Evolutionary conservation across 2,329 filamentous ascomycete species (phyloP).

Genomic region (Polytolypa hystricis): DNA sequence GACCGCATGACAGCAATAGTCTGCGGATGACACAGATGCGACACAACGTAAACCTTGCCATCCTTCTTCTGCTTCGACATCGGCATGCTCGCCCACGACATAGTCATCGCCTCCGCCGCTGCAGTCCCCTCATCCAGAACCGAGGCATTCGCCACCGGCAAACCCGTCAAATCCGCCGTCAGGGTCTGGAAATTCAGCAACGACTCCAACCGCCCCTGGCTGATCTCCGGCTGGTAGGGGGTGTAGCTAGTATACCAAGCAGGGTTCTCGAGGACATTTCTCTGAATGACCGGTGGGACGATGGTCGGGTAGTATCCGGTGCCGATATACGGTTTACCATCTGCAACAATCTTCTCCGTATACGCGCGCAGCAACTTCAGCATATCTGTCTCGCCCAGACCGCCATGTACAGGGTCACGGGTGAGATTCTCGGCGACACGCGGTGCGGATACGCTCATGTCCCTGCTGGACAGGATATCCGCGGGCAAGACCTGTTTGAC

Average conservation of each 20-base stretch:
- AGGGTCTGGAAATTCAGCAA: constrained; percentile 93
- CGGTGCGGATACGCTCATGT: constrained; percentile 47
- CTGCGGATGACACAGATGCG: constrained; percentile 70
- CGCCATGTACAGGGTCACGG: constrained; percentile 27
- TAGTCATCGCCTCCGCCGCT: constrained; percentile 89
- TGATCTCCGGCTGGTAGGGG: constrained; percentile 94
- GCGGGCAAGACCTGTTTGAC: constrained; percentile 71
- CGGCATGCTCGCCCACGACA: constrained; percentile 70
- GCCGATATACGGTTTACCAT: constrained; percentile 61
- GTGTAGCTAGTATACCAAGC: constrained; percentile 98
- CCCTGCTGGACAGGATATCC: constrained; percentile 60
- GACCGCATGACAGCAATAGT: constrained; percentile 75
- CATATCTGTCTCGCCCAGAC: constrained; percentile 37
- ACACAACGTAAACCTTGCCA: constrained; percentile 76
- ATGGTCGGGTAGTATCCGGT: constrained; percentile 81
- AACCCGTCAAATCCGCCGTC: constrained; percentile 73
- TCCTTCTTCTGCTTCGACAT: constrained; percentile 58
- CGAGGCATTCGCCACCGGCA: constrained; percentile 83
- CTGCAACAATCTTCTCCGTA: constrained; percentile 48
- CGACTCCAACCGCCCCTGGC: constrained; percentile 84
- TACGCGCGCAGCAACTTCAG: constrained; percentile 30
- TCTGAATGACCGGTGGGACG: constrained; percentile 79
- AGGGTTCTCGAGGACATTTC: constrained; percentile 84
- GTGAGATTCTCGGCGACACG: constrained; percentile 30
- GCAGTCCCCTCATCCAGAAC: constrained; percentile 85